phyloP scores from a whole-genome alignment of 768 basidiomycete genomes.

The Phanerodontia chrysosporium region DNA sequence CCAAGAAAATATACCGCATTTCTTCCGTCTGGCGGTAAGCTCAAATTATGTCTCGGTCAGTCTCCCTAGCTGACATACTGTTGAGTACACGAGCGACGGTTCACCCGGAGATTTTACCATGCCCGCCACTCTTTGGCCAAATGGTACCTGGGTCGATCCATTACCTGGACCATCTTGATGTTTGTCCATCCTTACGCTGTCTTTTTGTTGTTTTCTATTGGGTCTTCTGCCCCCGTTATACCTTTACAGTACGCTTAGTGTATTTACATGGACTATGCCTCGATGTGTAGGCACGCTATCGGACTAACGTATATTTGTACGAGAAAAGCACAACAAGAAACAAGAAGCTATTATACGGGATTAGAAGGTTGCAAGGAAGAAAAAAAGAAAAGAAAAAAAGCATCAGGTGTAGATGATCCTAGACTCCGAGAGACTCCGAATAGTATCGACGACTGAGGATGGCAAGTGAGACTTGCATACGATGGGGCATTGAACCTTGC shows the following conservation, averaged over 20 bases:
- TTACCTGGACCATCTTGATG: conserved; percentile 55
- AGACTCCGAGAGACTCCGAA: not conserved
- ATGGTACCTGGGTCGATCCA: conserved; percentile 80
- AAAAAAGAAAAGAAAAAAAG: no score
- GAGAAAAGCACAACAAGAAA: not conserved
- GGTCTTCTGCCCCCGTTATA: no score
- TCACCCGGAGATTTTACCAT: conserved; percentile 73
- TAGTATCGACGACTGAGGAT: not conserved
- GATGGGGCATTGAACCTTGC: not conserved
- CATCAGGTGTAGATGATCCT: no score
- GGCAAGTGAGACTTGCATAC: not conserved
- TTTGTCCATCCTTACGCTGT: not conserved
- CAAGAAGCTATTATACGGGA: not conserved
- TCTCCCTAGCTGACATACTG: conserved; percentile 2
- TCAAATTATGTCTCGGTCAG: not conserved
- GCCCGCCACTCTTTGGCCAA: conserved; percentile 70
- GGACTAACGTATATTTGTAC: no score
- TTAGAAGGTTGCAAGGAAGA: no score
- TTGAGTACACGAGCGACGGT: conserved; percentile 45
- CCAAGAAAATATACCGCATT: conserved; percentile 59
- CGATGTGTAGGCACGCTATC: no score
- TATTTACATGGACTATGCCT: no score
- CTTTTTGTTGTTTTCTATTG: no score
- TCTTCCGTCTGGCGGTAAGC: conserved; percentile 78
- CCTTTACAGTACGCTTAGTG: no score